Base-by-base conservation (phyloP, 768 basidiomycete species). In the Naematelia aurantialba region DNA sequence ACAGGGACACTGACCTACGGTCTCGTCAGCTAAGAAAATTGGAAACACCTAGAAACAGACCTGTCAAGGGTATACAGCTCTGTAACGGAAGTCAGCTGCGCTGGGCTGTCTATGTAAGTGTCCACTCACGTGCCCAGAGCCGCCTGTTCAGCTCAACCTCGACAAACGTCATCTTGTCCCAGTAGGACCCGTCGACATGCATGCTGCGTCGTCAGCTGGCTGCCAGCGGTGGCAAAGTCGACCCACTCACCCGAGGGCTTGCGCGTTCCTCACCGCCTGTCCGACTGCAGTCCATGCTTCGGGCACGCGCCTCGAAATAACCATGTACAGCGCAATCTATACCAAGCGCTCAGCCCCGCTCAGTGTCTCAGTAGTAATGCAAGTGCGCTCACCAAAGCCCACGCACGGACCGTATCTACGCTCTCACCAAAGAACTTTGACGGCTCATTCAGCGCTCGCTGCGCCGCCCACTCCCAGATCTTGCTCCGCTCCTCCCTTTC, bases 161-260 rank as follows among this genome's bases (percentile, higher is more conserved):
- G 19, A 60, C 55, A 2, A 51, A 13, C 30, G 53, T 3, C 63
- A 62, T 51, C 21, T 50, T 51, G 54, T 59, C 52, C 66, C 68
- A 70, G 2, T 45, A 30, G 13, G 26, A 45, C 2, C 66, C 66
- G 52, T 70, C 68, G 22, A 67, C 58, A 45, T 70, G 65, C 22
- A 67, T 50, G 1, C 66, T 67, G 21, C 8, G 4, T 5, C 19
- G 39, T 22, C 12, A 26, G 21, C 2, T 51, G 13, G 1, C 39
- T 12, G 24, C 13, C 25, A 22, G 4, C 21, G 21, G 29, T 3
- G 1, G 24, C 11, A 5, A 26, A 46, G 1, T 24, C 17, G n/a
- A n/a, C n/a, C n/a, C n/a, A 49, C 62, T 58, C 49, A 67, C 59
- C 68, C 68, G 26, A 65, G 68, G 13, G 66, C 65, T 22, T 70